phyloP scores from a whole-genome alignment of 164 flowering plant genomes.

The Kalanchoe fedtschenkoi region DNA sequence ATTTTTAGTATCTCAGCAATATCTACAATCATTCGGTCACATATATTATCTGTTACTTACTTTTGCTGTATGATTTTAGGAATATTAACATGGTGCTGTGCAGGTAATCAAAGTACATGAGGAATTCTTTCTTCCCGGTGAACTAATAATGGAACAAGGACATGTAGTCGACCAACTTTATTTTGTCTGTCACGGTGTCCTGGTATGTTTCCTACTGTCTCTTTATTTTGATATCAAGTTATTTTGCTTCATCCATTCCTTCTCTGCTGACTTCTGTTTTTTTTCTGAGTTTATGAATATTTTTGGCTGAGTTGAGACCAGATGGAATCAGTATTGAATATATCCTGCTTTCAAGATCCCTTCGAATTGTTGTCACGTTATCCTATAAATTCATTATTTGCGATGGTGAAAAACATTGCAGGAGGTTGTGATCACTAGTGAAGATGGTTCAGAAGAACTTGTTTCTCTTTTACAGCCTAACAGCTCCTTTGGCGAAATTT shows the following conservation, averaged over 20 bases:
- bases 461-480: conserved; percentile 34
- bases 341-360: neutral
- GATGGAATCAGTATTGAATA: neutral
- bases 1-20: too few relatives aligned
- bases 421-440: conserved; percentile 56
- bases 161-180: conserved; percentile 38
- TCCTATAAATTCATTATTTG: neutral
- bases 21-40: too few relatives aligned
- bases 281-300: too few relatives aligned
- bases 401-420: conserved; percentile 14
- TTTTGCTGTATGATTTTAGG: neutral
- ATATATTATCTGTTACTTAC: neutral
- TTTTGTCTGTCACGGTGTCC: conserved; percentile 35
- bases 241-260: neutral
- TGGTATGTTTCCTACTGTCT: conserved; percentile 20
- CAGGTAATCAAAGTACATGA: conserved; percentile 15
- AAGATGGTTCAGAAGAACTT: conserved; percentile 57
- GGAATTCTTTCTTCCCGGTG: conserved; percentile 49
- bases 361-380: neutral
- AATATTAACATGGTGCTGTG: neutral
- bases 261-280: too few relatives aligned
- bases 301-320: neutral
- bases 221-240: neutral
- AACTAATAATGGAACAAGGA: conserved; percentile 44
- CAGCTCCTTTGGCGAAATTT: conserved; percentile 67